Evolutionary conservation across 345 rosid genomes (phyloP), one percentile per base, ranked within the genome.

Genomic region (Linum usitatissimum): DNA sequence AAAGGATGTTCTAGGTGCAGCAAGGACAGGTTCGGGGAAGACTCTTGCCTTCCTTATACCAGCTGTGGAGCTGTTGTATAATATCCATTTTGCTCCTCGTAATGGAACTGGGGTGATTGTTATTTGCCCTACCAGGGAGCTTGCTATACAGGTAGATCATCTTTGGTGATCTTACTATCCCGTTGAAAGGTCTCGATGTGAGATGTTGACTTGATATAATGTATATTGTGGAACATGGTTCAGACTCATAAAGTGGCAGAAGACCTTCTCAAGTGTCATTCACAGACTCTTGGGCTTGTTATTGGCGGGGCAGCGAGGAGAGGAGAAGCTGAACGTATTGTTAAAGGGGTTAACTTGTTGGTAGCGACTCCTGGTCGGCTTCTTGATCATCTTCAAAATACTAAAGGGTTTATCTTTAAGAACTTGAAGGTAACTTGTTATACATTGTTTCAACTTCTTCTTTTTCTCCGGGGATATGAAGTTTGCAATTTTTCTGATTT

Each of bases 341-440:
- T 71, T 0, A 86, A 68, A 64, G 99, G 99, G 38, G 89, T 85
- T 31, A 94, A 94, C 77, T 76, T 94, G 64, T 74, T 94, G 73
- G 90, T 94, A 40, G 99, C 96, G 70, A 94, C 99, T 18, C 99
- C 96, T 70, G 96, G 97, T 54, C 91, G 97, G 18, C 96, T 94
- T 70, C 90, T 94, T 68, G 96, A 94, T 68, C 99, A 88, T 80
- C 93, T 90, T 76, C 97, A 88, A 63, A 78, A 94, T 68, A 90
- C 96, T 5, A 88, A 88, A 74, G 87, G 91, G 39, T 94, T 94
- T 71, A 74, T 86, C 54, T 90, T 64, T 76, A 94, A 90, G 73
- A 81, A 86, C 68, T 73, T 94, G 59, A 55, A 55, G 59, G 59
- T 55, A 55, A 28, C 30, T 19, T 18, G 19, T 28, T 55, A 7